Conservation (phyloP, 169 alveolate species). For the Eimeria sp. region DNA sequence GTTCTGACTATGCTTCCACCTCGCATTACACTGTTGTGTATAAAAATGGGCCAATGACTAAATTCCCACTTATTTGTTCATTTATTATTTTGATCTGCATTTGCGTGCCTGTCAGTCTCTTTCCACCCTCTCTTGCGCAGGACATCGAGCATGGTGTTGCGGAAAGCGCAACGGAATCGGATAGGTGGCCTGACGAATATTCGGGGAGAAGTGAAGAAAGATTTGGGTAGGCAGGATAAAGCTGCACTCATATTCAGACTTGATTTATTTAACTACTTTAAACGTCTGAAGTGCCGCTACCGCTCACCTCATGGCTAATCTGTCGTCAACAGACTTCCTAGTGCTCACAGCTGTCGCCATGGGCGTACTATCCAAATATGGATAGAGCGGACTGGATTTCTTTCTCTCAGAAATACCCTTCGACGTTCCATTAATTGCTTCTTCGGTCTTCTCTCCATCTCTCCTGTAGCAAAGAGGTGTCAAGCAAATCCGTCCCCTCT, state of each 20-base stretch:
- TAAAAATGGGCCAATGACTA: too few species aligned
- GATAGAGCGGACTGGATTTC: background rate
- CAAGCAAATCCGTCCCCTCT: too few species aligned
- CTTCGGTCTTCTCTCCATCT: too few species aligned
- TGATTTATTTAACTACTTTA: background rate
- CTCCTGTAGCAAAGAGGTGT: too few species aligned
- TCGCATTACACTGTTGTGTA: too few species aligned
- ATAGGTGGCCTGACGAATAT: constrained; percentile 82
- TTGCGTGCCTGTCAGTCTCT: constrained; percentile 88
- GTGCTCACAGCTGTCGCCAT: background rate
- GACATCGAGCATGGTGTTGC: constrained; percentile 97
- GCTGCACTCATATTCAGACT: background rate
- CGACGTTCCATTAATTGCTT: too few species aligned
- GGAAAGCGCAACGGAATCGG: constrained; percentile 95
- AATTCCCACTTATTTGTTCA: too few species aligned
- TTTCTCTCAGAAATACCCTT: background rate
- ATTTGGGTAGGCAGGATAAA: background rate
- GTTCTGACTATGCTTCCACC: too few species aligned
- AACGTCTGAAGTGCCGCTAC: background rate
- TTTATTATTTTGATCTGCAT: background rate
- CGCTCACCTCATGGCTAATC: constrained; percentile 7
- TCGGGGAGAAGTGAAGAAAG: background rate
- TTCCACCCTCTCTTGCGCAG: constrained; percentile 94
- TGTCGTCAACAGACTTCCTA: background rate
- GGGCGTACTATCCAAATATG: background rate